Evolutionary conservation across 192 early-diverging fungal genomes (phyloP).

Genomic region (Coemansia sp.): DNA sequence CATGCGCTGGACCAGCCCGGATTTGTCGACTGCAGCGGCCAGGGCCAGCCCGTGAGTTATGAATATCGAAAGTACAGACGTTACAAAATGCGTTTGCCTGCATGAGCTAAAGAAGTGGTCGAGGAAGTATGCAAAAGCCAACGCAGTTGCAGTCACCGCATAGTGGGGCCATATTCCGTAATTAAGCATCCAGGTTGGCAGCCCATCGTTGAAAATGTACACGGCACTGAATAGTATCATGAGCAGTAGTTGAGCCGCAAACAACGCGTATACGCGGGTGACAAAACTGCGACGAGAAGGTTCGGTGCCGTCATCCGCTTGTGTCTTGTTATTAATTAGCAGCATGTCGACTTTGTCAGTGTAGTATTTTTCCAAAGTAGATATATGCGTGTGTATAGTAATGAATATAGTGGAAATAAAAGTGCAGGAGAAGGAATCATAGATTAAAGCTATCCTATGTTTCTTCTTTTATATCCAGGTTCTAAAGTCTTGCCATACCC

Average conservation of each 20-base stretch:
- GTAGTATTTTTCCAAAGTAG: no score
- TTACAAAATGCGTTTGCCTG: not conserved
- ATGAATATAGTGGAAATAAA: no score
- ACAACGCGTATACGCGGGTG: conserved; percentile 4
- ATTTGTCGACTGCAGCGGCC: not conserved
- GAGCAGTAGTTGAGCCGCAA: not conserved
- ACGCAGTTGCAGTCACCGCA: no score
- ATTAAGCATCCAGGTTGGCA: not conserved
- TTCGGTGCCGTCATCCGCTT: not conserved
- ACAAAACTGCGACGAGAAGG: not conserved
- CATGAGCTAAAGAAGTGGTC: not conserved
- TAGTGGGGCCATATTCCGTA: not conserved
- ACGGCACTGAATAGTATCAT: not conserved
- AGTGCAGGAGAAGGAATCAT: no score
- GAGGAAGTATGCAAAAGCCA: not conserved
- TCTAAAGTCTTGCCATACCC: no score
- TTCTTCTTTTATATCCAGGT: no score
- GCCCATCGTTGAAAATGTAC: not conserved
- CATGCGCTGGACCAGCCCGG: not conserved
- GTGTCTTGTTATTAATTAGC: not conserved
- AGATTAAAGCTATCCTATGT: no score
- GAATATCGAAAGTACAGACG: not conserved
- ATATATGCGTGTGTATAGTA: no score
- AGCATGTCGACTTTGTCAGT: not conserved
- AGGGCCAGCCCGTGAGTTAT: not conserved